phyloP scores from a whole-genome alignment of 192 early-diverging fungal species.

The Mortierella antarctica region DNA sequence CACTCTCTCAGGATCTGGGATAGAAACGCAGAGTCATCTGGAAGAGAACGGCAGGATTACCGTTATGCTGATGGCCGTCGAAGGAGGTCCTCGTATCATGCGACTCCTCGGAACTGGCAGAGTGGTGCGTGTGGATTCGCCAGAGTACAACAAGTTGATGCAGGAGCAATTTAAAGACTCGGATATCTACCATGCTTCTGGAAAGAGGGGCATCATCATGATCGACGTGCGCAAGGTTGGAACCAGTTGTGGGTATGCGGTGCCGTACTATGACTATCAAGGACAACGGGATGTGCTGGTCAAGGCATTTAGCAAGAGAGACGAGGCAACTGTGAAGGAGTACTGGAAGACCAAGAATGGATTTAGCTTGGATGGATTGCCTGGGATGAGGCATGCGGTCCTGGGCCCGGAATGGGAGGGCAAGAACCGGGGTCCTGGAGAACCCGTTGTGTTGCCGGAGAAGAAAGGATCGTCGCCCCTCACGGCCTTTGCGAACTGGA shows the following conservation, averaged over 20 bases:
- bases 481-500: background rate
- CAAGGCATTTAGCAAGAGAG: conserved; percentile 52
- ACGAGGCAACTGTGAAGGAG: conserved; percentile 28
- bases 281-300: conserved; percentile 60
- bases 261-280: conserved; percentile 69
- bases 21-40: conserved; percentile 73
- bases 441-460: conserved; percentile 10
- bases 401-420: conserved; percentile 25
- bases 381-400: conserved; percentile 44
- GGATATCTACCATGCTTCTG: conserved; percentile 30
- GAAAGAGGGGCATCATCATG: conserved; percentile 68
- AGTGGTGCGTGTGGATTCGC: conserved; percentile 58
- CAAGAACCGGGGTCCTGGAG: conserved; percentile 10
- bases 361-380: conserved; percentile 69
- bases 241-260: conserved; percentile 69
- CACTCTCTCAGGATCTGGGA: conserved; percentile 42
- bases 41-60: conserved; percentile 73
- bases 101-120: conserved; percentile 66
- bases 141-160: conserved; percentile 60
- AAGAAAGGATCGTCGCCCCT: background rate
- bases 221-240: conserved; percentile 63
- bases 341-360: conserved; percentile 59
- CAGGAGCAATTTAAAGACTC: conserved; percentile 57
- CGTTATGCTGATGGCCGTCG: conserved; percentile 74
- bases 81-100: conserved; percentile 71